Percentiles rank a stretch among this genome's conserved stretches.
Evolutionary conservation across 805 yeast species (phyloP).

Genomic region (Kluyveromyces siamensis): DNA sequence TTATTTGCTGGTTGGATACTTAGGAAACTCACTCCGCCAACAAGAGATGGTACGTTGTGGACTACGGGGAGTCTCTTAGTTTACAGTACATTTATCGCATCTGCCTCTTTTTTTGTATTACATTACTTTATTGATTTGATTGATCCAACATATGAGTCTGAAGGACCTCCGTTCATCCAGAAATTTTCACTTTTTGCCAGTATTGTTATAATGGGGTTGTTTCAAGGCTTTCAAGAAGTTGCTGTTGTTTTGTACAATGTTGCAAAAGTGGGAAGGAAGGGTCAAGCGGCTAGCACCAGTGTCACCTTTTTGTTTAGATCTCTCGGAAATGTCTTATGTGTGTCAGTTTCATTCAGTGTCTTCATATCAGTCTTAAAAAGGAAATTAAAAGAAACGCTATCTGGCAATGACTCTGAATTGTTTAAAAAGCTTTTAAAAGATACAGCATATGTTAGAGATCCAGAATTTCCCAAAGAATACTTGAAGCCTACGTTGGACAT

Average conservation of each 20-base stretch:
- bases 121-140: conserved; percentile 4
- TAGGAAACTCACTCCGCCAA: conserved; percentile 12
- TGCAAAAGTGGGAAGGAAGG: conserved; percentile 33
- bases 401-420: conserved; percentile 4
- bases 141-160: conserved; percentile 7
- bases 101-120: conserved; percentile 12
- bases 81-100: conserved; percentile 10
- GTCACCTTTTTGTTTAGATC: conserved; percentile 37
- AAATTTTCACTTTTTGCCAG: conserved; percentile 20
- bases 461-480: conserved; percentile 3
- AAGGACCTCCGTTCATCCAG: conserved; percentile 9
- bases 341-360: conserved; percentile 23
- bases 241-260: conserved; percentile 32
- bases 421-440: conserved; percentile 4
- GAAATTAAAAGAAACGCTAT: not conserved
- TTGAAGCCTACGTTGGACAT: conserved; percentile 2
- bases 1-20: conserved; percentile 30
- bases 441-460: conserved; percentile 5
- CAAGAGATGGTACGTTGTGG: conserved; percentile 16
- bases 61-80: conserved; percentile 12
- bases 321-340: conserved; percentile 36
- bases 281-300: conserved; percentile 38
- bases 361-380: conserved; percentile 5
- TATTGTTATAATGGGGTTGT: conserved; percentile 27
- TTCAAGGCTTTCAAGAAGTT: conserved; percentile 35